Evolutionary conservation across 140 eudicot genomes (phyloP), one percentile per base, ranked within the genome.

Genomic region (Stevia rebaudiana): DNA sequence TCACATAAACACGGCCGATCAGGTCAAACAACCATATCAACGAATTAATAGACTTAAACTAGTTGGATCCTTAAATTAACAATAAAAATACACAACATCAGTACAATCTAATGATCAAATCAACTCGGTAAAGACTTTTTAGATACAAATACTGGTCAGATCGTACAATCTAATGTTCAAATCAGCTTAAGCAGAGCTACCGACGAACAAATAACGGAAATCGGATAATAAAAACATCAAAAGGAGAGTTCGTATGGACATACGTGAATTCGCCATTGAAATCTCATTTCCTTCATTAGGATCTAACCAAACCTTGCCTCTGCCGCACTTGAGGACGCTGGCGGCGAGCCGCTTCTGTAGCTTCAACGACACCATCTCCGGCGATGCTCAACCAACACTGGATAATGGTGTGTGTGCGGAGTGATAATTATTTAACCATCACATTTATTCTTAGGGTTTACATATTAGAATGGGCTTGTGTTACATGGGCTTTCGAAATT

Each of bases 201-300:
- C 23, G 6, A 40, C 18, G 25, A 23, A 6, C 10, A 6, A 50
- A 6, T 11, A 2, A 25, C 0, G 12, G 3, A 2, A 19, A 7
- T 0, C 7, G 47, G 47, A 3, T n/a, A 36, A 8, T 10, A 22
- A 33, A 24, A n/a, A 12, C 2, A 36, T 9, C 16, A 19, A 0
- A 10, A 1, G 28, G 16, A 6, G 41, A n/a, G n/a, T n/a, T n/a
- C n/a, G n/a, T 48, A 50, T 35, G 60, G 19, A 3, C 69, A 24
- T 87, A 87, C 95, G 80, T 10, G 95, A 87, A 69, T 84, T 87
- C 23, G 95, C 95, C 95, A 81, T 84, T 68, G 89, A 87, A 59
- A 87, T 87, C 67, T 87, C 95, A 74, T 63, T 81, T 60, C 62
- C 80, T 82, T 84, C 92, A 59, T 87, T 87, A 0, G 95, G 95